phyloP scores from a whole-genome alignment of 2,329 filamentous ascomycete genomes.

The Zasmidium cellare region DNA sequence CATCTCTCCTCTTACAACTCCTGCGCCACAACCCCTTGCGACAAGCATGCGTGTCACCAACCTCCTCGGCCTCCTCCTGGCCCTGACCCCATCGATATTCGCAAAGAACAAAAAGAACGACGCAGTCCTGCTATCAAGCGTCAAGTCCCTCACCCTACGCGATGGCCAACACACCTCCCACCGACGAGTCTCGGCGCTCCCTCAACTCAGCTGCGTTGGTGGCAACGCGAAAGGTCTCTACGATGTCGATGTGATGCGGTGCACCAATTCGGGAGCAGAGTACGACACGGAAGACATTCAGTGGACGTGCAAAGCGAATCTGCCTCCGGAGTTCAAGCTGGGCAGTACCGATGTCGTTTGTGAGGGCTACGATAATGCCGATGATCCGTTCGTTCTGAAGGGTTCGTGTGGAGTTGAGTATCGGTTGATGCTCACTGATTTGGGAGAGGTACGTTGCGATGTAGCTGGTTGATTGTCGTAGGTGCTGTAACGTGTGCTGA shows the following conservation, averaged over 20 bases:
- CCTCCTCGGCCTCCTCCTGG: constrained; percentile 11
- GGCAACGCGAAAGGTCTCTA: constrained; percentile 63
- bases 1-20: background rate
- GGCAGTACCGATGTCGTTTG: constrained; percentile 88
- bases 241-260: constrained; percentile 79
- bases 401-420: constrained; percentile 95
- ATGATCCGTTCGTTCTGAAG: constrained; percentile 84
- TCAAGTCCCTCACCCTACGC: constrained; percentile 77
- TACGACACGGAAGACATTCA: constrained; percentile 81
- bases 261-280: constrained; percentile 78
- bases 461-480: background rate
- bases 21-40: background rate
- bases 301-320: constrained; percentile 78
- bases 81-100: constrained; percentile 12
- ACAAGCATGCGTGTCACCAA: constrained; percentile 11
- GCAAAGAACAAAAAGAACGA: constrained; percentile 29
- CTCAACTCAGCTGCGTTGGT: constrained; percentile 72
- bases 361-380: constrained; percentile 75
- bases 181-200: constrained; percentile 73
- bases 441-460: constrained; percentile 50
- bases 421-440: constrained; percentile 71
- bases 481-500: background rate
- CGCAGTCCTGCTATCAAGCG: constrained; percentile 58
- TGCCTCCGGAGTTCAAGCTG: constrained; percentile 68
- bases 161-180: constrained; percentile 67